Evolutionary conservation across 345 rosid genomes (phyloP), one percentile per base, ranked within the genome.

Genomic region (Populus tremula): DNA sequence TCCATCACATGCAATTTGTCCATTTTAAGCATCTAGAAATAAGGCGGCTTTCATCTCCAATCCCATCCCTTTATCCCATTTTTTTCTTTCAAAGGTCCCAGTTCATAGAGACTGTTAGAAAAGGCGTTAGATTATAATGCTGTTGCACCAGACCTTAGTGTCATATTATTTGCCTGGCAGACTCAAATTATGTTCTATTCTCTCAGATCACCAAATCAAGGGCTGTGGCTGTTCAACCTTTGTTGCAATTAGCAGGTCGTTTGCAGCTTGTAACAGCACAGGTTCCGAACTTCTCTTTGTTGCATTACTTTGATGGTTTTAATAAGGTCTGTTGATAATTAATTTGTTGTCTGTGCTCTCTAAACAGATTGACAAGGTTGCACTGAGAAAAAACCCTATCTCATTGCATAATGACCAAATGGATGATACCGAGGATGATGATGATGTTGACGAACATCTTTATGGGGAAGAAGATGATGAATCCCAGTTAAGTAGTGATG

Each of bases 191-290:
- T 72, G 12, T 63, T 72, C 76, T 82, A 43, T 70, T 83, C 61
- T 79, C 75, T 45, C 82, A 92, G 99, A 87, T 85, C 61, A 82
- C 89, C 39, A 88, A 81, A 81, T 81, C 88, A 73, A 89, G 95
- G 82, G 90, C 85, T 78, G 80, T 43, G 17, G 88, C 91, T 77
- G 65, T 89, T 87, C 90, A 87, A 84, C 87, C 91, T 78, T 85
- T 93, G 77, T 79, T 94, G 74, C 95, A 89, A 76, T 83, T 92
- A 75, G 87, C 96, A 25, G 99, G 99, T 25, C 94, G 98, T 72
- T 85, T 92, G 77, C 92, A 91, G 77, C 94, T 96, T 76, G 85
- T 90, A 74, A 89, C 83, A 33, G 89, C 94, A 36, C 97, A 91
- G 98, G 99, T 96, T 69, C 49, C 45, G 41, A 81, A 36, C 71